Percentiles rank a stretch among this genome's conserved stretches.
These are phyloP conservation scores for Globisporangium cystogenes DNA, from an alignment of 352 stramenopile genomes.

Conservation along the genomic window DNA sequence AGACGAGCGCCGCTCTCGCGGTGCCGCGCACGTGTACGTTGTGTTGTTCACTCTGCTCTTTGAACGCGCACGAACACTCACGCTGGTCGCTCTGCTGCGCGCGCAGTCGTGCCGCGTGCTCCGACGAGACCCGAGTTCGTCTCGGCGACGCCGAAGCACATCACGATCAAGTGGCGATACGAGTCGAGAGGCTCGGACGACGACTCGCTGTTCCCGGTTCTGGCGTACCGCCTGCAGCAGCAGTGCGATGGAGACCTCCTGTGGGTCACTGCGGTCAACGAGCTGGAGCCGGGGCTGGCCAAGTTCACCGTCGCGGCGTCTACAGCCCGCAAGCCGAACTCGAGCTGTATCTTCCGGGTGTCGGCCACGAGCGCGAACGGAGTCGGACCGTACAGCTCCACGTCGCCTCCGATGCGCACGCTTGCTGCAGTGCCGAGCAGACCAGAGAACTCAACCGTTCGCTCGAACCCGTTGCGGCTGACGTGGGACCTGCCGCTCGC, in stretches of 20 bases:
- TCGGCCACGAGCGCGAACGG: constrained; percentile 45
- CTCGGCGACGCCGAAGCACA: constrained; percentile 15
- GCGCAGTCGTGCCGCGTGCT: constrained; percentile 21
- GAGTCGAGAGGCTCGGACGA: background rate
- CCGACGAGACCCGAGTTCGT: constrained; percentile 39
- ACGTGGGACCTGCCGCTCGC: constrained; percentile 28
- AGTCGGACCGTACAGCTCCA: constrained; percentile 37
- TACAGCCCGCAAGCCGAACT: constrained; percentile 24
- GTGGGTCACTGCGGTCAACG: constrained; percentile 35
- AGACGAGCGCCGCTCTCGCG: constrained; percentile 23
- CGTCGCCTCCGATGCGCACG: constrained; percentile 31
- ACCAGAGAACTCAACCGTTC: constrained; percentile 5
- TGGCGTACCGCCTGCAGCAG: constrained; percentile 39
- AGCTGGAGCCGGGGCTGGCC: constrained; percentile 17
- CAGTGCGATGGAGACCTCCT: constrained; percentile 35
- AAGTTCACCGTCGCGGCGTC: constrained; percentile 27
- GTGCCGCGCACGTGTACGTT: constrained; percentile 29
- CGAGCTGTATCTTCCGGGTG: constrained; percentile 49
- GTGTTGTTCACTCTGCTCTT: no score
- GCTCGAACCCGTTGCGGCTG: constrained; percentile 10
- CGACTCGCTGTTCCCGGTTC: constrained; percentile 31
- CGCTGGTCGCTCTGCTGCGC: background rate
- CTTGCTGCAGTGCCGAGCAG: constrained; percentile 15
- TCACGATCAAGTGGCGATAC: constrained; percentile 42
- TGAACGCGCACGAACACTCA: background rate